phyloP scores from a whole-genome alignment of 2,329 filamentous ascomycete genomes.

The Fusarium poae region DNA sequence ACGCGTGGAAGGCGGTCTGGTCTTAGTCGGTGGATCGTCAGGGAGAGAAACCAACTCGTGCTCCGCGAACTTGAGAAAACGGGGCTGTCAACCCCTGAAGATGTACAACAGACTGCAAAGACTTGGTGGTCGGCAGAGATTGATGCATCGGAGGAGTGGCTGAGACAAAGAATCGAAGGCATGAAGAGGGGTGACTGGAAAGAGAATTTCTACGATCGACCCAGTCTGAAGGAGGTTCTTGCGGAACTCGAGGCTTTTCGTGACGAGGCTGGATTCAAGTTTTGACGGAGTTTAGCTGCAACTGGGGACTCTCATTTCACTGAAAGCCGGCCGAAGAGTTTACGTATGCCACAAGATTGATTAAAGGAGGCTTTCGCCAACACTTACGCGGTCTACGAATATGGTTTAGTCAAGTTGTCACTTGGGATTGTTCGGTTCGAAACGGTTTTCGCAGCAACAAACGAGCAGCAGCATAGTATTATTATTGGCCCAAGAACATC shows the following conservation, averaged over 20 bases:
- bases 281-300: conserved; percentile 22
- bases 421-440: conserved; percentile 1
- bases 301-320: not conserved
- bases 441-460: conserved; percentile 20
- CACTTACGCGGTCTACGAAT: not conserved
- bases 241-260: conserved; percentile 50
- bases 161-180: conserved; percentile 57
- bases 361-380: not conserved
- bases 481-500: not conserved
- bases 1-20: conserved; percentile 62
- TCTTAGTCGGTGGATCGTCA: conserved; percentile 60
- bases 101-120: conserved; percentile 56
- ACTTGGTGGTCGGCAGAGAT: conserved; percentile 65
- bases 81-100: conserved; percentile 53
- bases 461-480: conserved; percentile 5
- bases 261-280: conserved; percentile 35
- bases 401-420: not conserved
- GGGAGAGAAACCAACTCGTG: conserved; percentile 61
- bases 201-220: conserved; percentile 64
- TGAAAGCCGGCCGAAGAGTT: not conserved
- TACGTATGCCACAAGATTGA: not conserved
- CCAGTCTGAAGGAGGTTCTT: conserved; percentile 60
- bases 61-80: conserved; percentile 54
- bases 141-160: conserved; percentile 61
- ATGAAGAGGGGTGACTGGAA: conserved; percentile 61